A percentile compares a stretch with the other conserved stretches of the same genome.
These are phyloP conservation scores for Paramecium caudatum DNA, from an alignment of 73 alveolate genomes.

Conservation along the genomic window DNA sequence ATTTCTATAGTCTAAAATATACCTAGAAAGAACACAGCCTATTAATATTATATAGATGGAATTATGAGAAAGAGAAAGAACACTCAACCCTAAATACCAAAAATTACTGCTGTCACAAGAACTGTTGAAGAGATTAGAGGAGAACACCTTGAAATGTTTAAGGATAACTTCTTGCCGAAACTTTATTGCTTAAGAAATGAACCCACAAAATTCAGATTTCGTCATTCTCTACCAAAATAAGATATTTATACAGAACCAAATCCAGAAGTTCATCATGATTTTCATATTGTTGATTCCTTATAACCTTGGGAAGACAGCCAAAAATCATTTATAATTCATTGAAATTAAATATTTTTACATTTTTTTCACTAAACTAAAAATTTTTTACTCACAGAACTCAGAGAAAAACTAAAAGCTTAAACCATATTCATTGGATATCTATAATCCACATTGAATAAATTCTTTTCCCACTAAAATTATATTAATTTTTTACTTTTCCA, in stretches of 20 bases:
- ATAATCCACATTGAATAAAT: slow-evolving; percentile 45
- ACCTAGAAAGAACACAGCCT: not conserved
- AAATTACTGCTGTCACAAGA: not conserved
- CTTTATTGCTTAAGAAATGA: not conserved
- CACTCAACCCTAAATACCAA: not conserved
- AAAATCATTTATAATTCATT: not conserved
- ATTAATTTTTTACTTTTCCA: slow-evolving; percentile 22
- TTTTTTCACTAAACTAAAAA: slow-evolving; percentile 40
- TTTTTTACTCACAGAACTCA: slow-evolving; percentile 50
- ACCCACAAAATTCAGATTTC: not conserved
- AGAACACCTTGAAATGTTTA: not conserved
- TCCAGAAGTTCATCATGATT: not conserved
- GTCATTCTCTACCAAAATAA: not conserved
- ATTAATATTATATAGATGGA: not conserved
- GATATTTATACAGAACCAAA: not conserved
- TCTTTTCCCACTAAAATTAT: slow-evolving; percentile 64
- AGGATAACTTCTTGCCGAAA: not conserved
- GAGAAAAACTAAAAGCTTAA: slow-evolving; percentile 50
- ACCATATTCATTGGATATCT: slow-evolving; percentile 63
- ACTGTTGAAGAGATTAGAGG: not conserved
- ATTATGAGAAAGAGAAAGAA: not conserved
- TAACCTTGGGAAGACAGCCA: not conserved
- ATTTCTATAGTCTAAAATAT: not conserved
- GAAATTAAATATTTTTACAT: not conserved
- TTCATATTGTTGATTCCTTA: no score